Evolutionary conservation across 2,329 filamentous ascomycete genomes (phyloP).

Genomic region (Parafenestella ontariensis): DNA sequence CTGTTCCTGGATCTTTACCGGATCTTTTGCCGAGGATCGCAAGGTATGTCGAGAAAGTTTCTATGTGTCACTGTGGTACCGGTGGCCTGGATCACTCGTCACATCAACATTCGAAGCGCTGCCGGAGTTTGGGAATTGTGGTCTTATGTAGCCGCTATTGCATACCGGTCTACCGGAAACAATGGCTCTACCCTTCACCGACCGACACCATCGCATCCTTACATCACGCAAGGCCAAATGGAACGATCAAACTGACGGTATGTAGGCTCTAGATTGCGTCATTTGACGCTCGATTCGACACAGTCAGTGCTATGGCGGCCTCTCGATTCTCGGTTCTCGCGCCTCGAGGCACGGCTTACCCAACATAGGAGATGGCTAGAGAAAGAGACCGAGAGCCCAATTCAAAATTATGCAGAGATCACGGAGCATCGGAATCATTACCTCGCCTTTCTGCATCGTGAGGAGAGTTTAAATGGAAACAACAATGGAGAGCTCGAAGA

Average conservation of each 20-base stretch:
- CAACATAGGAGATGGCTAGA: conserved; percentile 37
- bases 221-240: conserved; percentile 10
- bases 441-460: conserved; percentile 24
- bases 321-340: conserved; percentile 39
- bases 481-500: conserved; percentile 17
- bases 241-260: conserved; percentile 21
- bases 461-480: conserved; percentile 7
- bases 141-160: neutral
- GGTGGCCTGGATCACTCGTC: neutral
- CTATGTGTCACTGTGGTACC: neutral
- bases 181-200: neutral
- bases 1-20: conserved; percentile 34
- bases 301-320: conserved; percentile 30
- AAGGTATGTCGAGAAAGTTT: conserved; percentile 33
- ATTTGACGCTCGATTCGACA: conserved; percentile 18
- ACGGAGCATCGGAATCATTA: conserved; percentile 29
- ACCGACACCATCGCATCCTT: neutral
- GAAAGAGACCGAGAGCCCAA: conserved; percentile 21
- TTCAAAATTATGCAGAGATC: conserved; percentile 25
- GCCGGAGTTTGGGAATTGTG: neutral
- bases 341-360: conserved; percentile 28
- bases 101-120: neutral
- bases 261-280: conserved; percentile 29
- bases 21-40: conserved; percentile 30
- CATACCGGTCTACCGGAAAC: neutral